phyloP scores from a whole-genome alignment of 2,329 filamentous ascomycete genomes.

The Phoma herbarum region DNA sequence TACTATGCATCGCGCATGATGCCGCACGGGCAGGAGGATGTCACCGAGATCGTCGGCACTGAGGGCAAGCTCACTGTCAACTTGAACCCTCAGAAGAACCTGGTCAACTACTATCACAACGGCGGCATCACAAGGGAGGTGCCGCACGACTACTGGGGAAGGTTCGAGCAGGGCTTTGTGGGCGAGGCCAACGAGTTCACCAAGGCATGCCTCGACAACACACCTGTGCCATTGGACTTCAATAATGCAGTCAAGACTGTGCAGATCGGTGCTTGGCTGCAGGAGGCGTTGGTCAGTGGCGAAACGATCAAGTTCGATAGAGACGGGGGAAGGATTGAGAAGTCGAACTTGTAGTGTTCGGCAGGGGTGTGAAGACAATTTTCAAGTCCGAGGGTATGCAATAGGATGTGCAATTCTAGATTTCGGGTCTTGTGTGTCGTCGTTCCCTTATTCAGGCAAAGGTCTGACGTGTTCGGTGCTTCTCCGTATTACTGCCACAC shows the following conservation, averaged over 20 bases:
- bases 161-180: neutral
- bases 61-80: slow-evolving; percentile 71
- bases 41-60: slow-evolving; percentile 73
- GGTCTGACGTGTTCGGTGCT: neutral
- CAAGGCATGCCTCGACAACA: neutral
- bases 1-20: slow-evolving; percentile 73
- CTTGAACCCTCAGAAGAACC: slow-evolving; percentile 59
- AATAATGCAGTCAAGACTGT: neutral
- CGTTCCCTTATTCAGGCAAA: neutral
- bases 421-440: neutral
- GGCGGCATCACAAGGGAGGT: neutral
- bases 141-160: neutral
- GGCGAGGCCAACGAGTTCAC: neutral
- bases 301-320: neutral
- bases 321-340: neutral
- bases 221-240: neutral
- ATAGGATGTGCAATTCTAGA: neutral
- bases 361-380: neutral
- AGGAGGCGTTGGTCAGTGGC: neutral
- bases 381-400: neutral
- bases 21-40: slow-evolving; percentile 72
- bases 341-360: neutral
- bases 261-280: neutral
- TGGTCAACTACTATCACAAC: slow-evolving; percentile 46
- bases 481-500: neutral